Conservation (phyloP, 169 alveolate genomes). For the Plasmodium vivax region DNA sequence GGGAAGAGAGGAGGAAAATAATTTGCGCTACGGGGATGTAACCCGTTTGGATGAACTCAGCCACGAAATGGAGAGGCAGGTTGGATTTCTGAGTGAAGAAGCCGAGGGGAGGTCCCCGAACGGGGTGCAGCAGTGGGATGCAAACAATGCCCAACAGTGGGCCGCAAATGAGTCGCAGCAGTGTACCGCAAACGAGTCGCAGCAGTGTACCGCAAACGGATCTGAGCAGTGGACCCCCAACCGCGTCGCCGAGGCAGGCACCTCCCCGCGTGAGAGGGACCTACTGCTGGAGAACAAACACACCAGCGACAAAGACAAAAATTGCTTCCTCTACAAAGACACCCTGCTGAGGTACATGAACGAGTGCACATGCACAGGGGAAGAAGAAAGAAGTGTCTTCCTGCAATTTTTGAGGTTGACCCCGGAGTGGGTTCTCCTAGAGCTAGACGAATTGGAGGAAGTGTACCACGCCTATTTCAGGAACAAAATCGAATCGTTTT, state of each 20-base stretch:
- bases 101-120: not conserved
- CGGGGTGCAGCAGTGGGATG: too few species aligned
- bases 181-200: too few species aligned
- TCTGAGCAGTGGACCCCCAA: not conserved
- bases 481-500: conserved; percentile 42
- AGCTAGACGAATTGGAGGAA: conserved; percentile 24
- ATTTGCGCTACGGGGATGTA: not conserved
- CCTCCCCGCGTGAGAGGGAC: not conserved
- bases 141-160: too few species aligned
- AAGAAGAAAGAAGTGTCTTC: conserved; percentile 43
- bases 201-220: too few species aligned
- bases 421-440: conserved; percentile 64
- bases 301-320: conserved; percentile 12
- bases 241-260: not conserved
- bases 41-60: not conserved
- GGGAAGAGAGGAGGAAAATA: not conserved
- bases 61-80: not conserved
- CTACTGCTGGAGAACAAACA: not conserved
- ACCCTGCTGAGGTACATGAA: conserved; percentile 50
- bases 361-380: conserved; percentile 23
- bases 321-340: conserved; percentile 21
- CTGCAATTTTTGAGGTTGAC: conserved; percentile 17
- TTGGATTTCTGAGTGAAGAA: not conserved
- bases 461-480: conserved; percentile 47
- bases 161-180: too few species aligned